A percentile compares a stretch with the other conserved stretches of the same genome.
phyloP scores from a whole-genome alignment of 139 green algal species.

The Micractinium conductrix region DNA sequence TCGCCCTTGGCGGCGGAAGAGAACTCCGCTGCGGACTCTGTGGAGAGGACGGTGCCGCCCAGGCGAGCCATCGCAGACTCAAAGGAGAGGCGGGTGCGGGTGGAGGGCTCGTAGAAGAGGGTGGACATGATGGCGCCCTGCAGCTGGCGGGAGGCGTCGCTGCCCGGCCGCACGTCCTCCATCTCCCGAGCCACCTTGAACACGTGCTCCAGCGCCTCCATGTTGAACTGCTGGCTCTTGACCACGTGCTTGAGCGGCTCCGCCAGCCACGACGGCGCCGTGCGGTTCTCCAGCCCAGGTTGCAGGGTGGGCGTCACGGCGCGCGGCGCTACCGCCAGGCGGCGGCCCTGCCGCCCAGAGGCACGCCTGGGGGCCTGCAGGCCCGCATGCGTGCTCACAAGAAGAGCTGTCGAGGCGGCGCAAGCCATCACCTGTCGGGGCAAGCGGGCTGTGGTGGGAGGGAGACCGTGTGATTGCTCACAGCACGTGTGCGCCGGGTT shows the following conservation, averaged over 20 bases:
- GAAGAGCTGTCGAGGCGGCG: too few relatives aligned
- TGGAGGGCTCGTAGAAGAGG: conserved; percentile 99
- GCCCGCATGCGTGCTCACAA: too few relatives aligned
- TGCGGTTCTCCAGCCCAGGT: conserved; percentile 17
- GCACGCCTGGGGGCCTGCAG: too few relatives aligned
- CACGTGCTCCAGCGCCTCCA: conserved; percentile 80
- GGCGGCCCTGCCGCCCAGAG: too few relatives aligned
- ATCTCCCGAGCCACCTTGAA: conserved; percentile 85
- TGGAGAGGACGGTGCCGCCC: conserved; percentile 94
- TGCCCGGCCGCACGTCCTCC: conserved; percentile 67
- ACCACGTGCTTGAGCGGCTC: conserved; percentile 77
- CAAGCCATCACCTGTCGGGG: too few relatives aligned
- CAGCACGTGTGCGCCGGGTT: too few relatives aligned
- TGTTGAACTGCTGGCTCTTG: conserved; percentile 93
- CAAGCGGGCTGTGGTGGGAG: too few relatives aligned
- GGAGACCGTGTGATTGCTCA: too few relatives aligned
- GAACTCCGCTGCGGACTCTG: conserved; percentile 96
- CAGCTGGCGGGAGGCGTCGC: conserved; percentile 72
- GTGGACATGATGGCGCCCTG: conserved; percentile 92
- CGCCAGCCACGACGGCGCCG: conserved; percentile 19
- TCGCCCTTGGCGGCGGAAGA: conserved; percentile 98
- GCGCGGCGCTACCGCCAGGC: neutral
- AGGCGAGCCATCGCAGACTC: conserved; percentile 95
- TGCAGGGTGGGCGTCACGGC: conserved; percentile 29
- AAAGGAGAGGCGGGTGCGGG: conserved; percentile 96